These are phyloP conservation scores for Pichiaceae sp. DNA, from an alignment of 1,139 yeast species.

Conservation along the genomic window DNA sequence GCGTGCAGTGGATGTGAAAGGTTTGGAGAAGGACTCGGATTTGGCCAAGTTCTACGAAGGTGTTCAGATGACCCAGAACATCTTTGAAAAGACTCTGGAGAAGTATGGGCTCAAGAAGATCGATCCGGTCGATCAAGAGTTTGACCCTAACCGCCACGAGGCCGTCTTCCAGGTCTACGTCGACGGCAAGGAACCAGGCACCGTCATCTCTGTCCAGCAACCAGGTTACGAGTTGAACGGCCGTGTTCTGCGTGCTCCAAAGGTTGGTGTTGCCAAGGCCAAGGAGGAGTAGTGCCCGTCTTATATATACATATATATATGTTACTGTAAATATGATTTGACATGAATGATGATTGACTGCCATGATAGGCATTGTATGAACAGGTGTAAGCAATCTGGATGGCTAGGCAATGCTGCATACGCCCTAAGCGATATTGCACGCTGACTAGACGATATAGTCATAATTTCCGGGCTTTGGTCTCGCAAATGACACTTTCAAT, in stretches of 20 bases:
- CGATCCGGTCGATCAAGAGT: conserved; percentile 76
- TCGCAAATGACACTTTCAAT: conserved; percentile 40
- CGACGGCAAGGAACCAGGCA: conserved; percentile 87
- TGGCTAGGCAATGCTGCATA: no score
- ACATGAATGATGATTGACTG: no score
- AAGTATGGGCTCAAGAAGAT: conserved; percentile 77
- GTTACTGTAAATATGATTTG: no score
- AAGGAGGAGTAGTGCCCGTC: not conserved
- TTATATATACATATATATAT: conserved; percentile 5
- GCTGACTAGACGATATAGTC: conserved; percentile 15
- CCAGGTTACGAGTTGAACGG: conserved; percentile 81
- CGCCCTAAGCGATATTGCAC: no score
- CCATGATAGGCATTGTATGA: no score
- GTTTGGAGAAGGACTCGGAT: conserved; percentile 48
- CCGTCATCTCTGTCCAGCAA: conserved; percentile 90
- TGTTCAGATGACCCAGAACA: conserved; percentile 81
- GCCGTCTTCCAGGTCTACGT: conserved; percentile 87
- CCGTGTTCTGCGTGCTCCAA: conserved; percentile 91
- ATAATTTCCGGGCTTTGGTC: conserved; percentile 25
- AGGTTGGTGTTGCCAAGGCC: conserved; percentile 82
- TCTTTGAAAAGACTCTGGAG: conserved; percentile 76
- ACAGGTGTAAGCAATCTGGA: no score
- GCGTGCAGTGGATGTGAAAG: conserved; percentile 65
- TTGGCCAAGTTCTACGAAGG: conserved; percentile 79
- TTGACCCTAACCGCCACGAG: conserved; percentile 90